phyloP scores from a whole-genome alignment of 169 alveolate genomes.

The Theileria sp. region DNA sequence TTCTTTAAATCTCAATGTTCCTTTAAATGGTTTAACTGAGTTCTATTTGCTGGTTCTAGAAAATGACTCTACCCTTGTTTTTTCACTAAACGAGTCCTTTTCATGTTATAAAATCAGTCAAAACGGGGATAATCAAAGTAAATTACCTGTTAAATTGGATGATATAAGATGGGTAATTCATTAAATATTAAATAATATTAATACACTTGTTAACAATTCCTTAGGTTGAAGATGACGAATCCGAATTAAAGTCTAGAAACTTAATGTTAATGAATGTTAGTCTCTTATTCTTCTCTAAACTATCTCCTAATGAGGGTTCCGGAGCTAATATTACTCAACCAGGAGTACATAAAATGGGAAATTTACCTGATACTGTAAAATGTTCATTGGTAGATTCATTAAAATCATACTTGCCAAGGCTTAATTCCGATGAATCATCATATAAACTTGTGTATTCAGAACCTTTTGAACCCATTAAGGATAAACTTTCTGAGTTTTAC shows the following conservation, averaged over 20 bases:
- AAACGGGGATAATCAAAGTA: background rate
- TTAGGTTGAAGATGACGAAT: constrained; percentile 50
- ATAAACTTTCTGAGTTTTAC: background rate
- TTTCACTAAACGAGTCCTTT: constrained; percentile 16
- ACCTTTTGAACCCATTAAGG: background rate
- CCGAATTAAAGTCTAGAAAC: constrained; percentile 35
- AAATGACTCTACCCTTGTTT: background rate
- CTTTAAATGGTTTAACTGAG: background rate
- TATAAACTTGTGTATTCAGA: constrained; percentile 1
- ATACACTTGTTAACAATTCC: background rate
- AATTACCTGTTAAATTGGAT: background rate
- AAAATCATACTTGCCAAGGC: background rate
- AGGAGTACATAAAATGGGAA: constrained; percentile 25
- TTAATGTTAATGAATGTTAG: constrained; percentile 19
- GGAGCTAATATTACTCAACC: constrained; percentile 1
- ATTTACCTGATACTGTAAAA: constrained; percentile 4
- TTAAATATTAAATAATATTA: background rate
- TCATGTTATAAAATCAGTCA: background rate
- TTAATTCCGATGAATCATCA: background rate
- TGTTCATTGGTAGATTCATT: constrained; percentile 9
- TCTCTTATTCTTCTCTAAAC: constrained; percentile 5
- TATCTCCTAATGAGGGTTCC: background rate
- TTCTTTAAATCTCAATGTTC: background rate
- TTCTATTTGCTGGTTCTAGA: background rate
- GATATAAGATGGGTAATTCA: constrained; percentile 51